Evolutionary conservation across 129 eudicot genomes (phyloP), one percentile per base, ranked within the genome.

Genomic region (Apium graveolens): DNA sequence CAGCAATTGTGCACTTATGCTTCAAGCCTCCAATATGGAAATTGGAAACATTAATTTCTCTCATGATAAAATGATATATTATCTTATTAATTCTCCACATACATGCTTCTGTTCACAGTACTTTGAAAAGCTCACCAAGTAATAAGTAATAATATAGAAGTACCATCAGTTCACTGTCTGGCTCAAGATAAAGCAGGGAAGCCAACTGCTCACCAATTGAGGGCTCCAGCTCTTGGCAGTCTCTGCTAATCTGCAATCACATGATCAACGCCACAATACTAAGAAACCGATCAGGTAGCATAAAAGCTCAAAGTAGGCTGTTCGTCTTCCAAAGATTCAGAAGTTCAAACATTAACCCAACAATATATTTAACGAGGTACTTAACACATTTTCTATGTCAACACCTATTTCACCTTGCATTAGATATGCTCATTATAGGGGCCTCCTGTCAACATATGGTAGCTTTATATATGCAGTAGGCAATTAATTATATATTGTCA

Each of bases 91-190:
- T 63, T 63, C 24, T 66, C 37, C 31, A n/a, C 24, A 6, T 5
- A 62, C 29, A 41, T 38, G 48, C 21, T 60, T 24, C 14, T 73
- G 20, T 73, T 42, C 76, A 73, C 12, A 73, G 32, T 73, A 21
- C 34, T 12, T 26, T 42, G 31, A 73, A 73, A 42, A 73, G 5
- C 53, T 24, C 29, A 24, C 4, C 68, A 24, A 60, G 12, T 24
- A 53, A 60, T 3, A 60, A 60, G 16, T 60, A 26, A 60, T 26
- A 26, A 60, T 24, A 26, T 31, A 66, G 9, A 55, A 75, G 26
- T 93, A 93, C 98, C 98, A 91, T 91, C 77, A 94, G 97, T 80
- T 94, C 98, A 82, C 98, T 91, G 81, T 94, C 98, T 38, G 98
- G 98, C 84, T 94, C 98, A 80, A 88, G 87, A 84, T 94, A 94